Evolutionary conservation across 2,329 filamentous ascomycete genomes (phyloP).

Genomic region (Zymoseptoria crescenta): DNA sequence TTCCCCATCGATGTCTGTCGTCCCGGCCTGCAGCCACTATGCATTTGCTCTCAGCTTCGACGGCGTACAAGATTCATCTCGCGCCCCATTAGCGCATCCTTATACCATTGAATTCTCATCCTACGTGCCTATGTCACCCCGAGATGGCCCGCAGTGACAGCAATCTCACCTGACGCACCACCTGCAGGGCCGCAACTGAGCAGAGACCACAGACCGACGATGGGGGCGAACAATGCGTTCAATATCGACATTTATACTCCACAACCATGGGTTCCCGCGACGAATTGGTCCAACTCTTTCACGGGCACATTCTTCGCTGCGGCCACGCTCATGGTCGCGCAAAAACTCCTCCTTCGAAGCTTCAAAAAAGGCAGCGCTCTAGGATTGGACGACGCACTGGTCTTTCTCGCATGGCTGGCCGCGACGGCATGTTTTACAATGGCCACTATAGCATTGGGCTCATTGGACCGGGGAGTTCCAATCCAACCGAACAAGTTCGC

Average conservation of each 20-base stretch:
- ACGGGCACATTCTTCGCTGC: slow-evolving; percentile 20
- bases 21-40: background rate
- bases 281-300: slow-evolving; percentile 27
- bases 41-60: too few relatives aligned
- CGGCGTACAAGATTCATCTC: too few relatives aligned
- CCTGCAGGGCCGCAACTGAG: too few relatives aligned
- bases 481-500: slow-evolving; percentile 29
- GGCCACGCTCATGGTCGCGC: slow-evolving; percentile 21
- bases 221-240: background rate
- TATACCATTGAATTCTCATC: too few relatives aligned
- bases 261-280: background rate
- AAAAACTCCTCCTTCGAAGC: slow-evolving; percentile 25
- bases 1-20: background rate
- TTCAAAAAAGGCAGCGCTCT: slow-evolving; percentile 23
- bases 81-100: too few relatives aligned
- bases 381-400: slow-evolving; percentile 26
- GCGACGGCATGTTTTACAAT: slow-evolving; percentile 16
- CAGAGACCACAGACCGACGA: too few relatives aligned
- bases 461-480: slow-evolving; percentile 30
- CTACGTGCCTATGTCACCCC: too few relatives aligned
- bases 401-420: slow-evolving; percentile 1
- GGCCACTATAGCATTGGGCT: slow-evolving; percentile 18
- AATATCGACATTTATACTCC: background rate
- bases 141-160: too few relatives aligned
- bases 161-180: too few relatives aligned